Evolutionary conservation across 352 stramenopile genomes (phyloP), one percentile per base, ranked within the genome.

Genomic region (Phytophthora idaei): DNA sequence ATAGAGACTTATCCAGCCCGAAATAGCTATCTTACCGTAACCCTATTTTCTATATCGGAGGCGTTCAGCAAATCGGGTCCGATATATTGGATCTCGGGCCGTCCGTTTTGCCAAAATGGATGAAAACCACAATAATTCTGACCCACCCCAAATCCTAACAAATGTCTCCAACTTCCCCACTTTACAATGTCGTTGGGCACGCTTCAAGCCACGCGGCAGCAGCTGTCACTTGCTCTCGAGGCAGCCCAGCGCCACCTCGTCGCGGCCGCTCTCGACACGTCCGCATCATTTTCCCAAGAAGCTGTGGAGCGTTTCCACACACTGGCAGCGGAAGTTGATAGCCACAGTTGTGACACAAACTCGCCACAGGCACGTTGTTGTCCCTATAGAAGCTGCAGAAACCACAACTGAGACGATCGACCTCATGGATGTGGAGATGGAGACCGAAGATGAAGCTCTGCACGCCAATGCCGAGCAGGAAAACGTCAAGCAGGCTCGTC

Each of bases 101-200:
- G 1, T 21, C 21, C 21, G 21, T 21, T 21, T 21, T 21, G 21
- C 21, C 21, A 21, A 21, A 21, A 21, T 21, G 21, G 21, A 21
- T 21, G 21, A 21, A 21, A 21, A 21, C 21, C 21, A 21, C 21
- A 21, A 21, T 21, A 21, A 21, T 21, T 21, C 21, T 21, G 21
- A 21, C 21, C 21, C 21, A 21, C 21, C 21, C 21, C 0, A 21
- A 21, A 21, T 21, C 21, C 21, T 21, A 21, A 21, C 21, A 21
- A 21, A 21, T 21, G 21, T 21, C 21, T 21, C 21, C 21, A 21
- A 21, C 21, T 21, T 21, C 21, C 21, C 21, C 21, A 21, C 64
- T 64, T 3, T 32, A 46, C 1, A 57, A 71, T 37, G 69, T 74
- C 14, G 39, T 45, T 39, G 34, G 34, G 2, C 34, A 39, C 34